Evolutionary conservation across 192 early-diverging fungal species (phyloP), one percentile per base, ranked within the genome.

Genomic region (Coemansia sp.): DNA sequence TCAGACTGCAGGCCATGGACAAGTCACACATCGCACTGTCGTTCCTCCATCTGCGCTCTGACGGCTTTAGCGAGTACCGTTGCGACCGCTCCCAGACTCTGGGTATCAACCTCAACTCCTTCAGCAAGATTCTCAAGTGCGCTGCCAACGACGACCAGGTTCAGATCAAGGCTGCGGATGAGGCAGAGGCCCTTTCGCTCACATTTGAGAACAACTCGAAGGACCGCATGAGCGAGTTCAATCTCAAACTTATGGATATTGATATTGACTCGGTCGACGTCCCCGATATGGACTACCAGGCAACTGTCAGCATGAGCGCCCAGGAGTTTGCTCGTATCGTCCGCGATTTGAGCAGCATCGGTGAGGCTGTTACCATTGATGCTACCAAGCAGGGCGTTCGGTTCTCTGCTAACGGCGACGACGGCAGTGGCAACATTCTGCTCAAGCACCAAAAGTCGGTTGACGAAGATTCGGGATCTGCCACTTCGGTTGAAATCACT

Each of bases 171-270:
- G 93, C 93, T 33, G 89, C 91, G 46, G 93, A 96, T 60, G 80
- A 86, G 39, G 91, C 83, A 12, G 94, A 98, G 80, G 80, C 81
- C 25, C 80, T 99, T 50, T 81, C 71, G 57, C 68, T 99, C 67
- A 70, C 82, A 37, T 91, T 89, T 73, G 89, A 91, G 62, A 87
- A 80, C 76, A 77, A 74, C 71, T 78, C 73, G 47, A 80, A 82
- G 57, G 91, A 91, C 44, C 82, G 84, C 38, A 78, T 89, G 53
- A 87, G 85, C 47, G 94, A 99, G 72, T 99, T 92, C 75, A 91
- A 96, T 56, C 81, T 99, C 45, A 99, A 98, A 83, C 84, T 99
- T 40, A 97, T 99, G 94, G 93, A 96, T 69, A 96, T 99, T 71
- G 96, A 99, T 74, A 84, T 84, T 40, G 96, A 99, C 56, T 90